phyloP scores from a whole-genome alignment of 345 rosid genomes.

The Toxicodendron radicans region DNA sequence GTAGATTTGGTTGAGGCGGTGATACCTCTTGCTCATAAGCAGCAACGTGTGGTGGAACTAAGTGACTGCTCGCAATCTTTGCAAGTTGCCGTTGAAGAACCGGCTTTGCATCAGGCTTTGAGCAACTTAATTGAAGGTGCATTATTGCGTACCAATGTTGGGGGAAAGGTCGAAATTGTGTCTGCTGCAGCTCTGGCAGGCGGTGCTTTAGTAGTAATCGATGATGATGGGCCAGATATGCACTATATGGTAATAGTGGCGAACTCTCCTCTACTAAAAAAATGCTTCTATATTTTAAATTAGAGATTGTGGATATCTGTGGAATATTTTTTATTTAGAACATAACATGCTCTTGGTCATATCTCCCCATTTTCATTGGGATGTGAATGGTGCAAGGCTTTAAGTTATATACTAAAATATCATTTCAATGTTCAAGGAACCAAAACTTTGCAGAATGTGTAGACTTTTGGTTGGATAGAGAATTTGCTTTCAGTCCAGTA shows the following conservation, averaged over 20 bases:
- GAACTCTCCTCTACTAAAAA: neutral
- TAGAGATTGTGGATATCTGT: neutral
- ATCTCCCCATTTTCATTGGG: neutral
- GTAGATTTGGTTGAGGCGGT: constrained; percentile 73
- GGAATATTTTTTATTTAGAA: constrained; percentile 1
- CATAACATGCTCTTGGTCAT: neutral
- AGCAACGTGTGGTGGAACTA: constrained; percentile 69
- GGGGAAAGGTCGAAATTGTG: constrained; percentile 73
- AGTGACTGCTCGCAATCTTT: constrained; percentile 49
- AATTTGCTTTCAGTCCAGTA: neutral
- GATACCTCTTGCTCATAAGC: constrained; percentile 76
- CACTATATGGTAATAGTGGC: constrained; percentile 70
- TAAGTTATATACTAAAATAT: neutral
- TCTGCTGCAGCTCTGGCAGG: constrained; percentile 82
- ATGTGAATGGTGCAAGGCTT: neutral
- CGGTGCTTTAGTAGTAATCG: constrained; percentile 74
- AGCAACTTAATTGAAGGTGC: constrained; percentile 98
- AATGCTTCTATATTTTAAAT: neutral
- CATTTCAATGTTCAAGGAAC: neutral
- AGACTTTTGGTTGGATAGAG: neutral
- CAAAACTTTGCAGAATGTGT: neutral
- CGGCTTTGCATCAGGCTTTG: constrained; percentile 84
- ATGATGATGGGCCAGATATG: constrained; percentile 96
- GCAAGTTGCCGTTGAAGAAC: constrained; percentile 84
- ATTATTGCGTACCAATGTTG: constrained; percentile 74